phyloP scores from a whole-genome alignment of 2,329 filamentous ascomycete species.

The Escovopsis weberi region DNA sequence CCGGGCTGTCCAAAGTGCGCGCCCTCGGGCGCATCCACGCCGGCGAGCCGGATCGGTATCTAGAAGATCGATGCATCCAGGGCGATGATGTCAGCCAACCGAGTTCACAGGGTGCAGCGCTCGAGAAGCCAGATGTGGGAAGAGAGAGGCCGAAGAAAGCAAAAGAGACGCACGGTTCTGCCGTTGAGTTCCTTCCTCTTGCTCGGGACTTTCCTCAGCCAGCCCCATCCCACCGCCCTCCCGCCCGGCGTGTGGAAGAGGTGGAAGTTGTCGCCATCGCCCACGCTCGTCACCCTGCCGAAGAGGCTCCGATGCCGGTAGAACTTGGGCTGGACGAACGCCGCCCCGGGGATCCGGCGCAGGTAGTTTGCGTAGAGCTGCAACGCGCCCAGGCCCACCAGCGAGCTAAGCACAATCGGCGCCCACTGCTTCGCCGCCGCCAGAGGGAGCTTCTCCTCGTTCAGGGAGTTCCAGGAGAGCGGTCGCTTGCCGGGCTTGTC shows the following conservation, averaged over 20 bases:
- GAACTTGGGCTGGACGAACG: constrained; percentile 58
- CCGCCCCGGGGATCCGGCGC: constrained; percentile 66
- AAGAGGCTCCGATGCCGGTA: constrained; percentile 66
- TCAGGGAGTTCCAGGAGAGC: constrained; percentile 26
- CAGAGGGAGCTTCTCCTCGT: constrained; percentile 14
- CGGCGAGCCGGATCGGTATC: constrained; percentile 82
- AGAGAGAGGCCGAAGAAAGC: too few relatives aligned
- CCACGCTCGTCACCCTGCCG: constrained; percentile 81
- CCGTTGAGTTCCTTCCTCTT: constrained; percentile 55
- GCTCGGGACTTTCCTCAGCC: constrained; percentile 61
- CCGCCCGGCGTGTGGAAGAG: constrained; percentile 94
- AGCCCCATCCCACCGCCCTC: constrained; percentile 77
- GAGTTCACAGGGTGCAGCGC: not conserved
- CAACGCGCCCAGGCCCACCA: constrained; percentile 23
- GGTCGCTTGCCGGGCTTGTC: constrained; percentile 12
- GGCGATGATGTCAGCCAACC: constrained; percentile 6
- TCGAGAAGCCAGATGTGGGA: too few relatives aligned
- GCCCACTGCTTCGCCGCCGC: constrained; percentile 25
- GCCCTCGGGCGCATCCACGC: constrained; percentile 83
- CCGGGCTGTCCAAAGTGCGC: constrained; percentile 82
- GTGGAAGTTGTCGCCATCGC: constrained; percentile 92
- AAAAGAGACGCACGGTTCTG: constrained; percentile 49
- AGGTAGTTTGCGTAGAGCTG: constrained; percentile 61
- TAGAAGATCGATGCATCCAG: constrained; percentile 18
- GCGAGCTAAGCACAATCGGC: constrained; percentile 22